phyloP scores from a whole-genome alignment of 139 green algal genomes.

The Coccomyxa sp. region DNA sequence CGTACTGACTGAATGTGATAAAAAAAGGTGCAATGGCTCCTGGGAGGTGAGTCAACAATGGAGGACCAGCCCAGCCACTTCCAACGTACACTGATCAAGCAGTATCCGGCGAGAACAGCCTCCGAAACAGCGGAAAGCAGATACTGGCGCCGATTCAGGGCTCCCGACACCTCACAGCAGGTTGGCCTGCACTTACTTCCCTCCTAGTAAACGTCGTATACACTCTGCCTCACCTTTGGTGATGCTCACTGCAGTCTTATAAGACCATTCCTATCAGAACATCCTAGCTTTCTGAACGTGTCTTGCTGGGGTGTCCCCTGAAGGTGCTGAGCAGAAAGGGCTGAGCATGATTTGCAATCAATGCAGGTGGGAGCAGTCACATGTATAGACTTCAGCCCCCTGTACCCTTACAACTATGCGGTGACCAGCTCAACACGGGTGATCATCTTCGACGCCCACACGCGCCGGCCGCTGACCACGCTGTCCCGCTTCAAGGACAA shows the following conservation, averaged over 20 bases:
- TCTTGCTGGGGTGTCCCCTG: no score
- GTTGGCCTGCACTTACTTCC: no score
- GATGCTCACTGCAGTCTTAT: not conserved
- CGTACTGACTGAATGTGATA: no score
- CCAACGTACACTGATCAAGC: constrained; percentile 56
- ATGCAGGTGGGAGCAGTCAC: constrained; percentile 74
- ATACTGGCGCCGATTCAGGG: constrained; percentile 76
- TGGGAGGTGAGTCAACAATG: no score
- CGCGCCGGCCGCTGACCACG: not conserved
- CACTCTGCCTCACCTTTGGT: not conserved
- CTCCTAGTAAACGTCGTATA: not conserved
- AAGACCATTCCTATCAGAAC: not conserved
- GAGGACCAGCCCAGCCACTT: constrained; percentile 61
- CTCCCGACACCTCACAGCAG: constrained; percentile 14
- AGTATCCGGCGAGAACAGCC: constrained; percentile 53
- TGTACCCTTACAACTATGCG: constrained; percentile 73
- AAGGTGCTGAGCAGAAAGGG: not conserved
- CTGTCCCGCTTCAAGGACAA: constrained; percentile 78
- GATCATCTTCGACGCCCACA: constrained; percentile 1
- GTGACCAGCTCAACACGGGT: constrained; percentile 81
- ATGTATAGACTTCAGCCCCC: constrained; percentile 73
- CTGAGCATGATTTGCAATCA: not conserved
- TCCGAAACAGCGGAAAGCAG: constrained; percentile 80
- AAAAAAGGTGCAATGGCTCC: no score
- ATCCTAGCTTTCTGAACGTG: no score